Evolutionary conservation across 192 early-diverging fungal species (phyloP).

Genomic region (Backusella morwellensis): DNA sequence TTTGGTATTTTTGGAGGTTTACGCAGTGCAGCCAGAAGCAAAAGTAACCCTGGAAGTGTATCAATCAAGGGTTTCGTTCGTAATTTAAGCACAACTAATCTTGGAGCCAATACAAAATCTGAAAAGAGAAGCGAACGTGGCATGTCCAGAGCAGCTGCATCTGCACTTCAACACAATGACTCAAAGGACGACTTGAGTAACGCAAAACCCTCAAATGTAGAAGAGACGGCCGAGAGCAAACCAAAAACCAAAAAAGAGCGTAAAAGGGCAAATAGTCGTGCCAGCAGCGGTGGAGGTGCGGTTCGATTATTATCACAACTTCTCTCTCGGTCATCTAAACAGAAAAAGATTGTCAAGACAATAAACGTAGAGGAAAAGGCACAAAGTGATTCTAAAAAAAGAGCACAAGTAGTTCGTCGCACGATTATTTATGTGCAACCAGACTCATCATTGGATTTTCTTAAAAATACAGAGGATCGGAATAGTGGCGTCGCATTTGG

Average conservation of each 20-base stretch:
- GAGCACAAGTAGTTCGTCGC: slow-evolving; percentile 30
- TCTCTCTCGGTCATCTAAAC: neutral
- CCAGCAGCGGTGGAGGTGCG: neutral
- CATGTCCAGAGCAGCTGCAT: neutral
- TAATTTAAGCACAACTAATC: neutral
- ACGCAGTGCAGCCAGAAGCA: neutral
- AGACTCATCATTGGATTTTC: slow-evolving; percentile 4
- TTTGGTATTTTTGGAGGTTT: slow-evolving; percentile 1
- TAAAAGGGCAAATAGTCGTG: neutral
- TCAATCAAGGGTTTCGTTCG: neutral
- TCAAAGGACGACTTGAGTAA: neutral
- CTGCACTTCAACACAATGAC: neutral
- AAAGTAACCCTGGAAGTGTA: neutral
- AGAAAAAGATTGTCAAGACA: neutral
- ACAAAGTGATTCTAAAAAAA: neutral
- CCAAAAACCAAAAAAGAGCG: neutral
- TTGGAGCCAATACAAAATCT: neutral
- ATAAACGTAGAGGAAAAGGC: slow-evolving; percentile 4
- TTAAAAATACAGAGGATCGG: neutral
- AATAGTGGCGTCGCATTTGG: neutral
- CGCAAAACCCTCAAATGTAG: neutral
- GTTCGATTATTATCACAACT: slow-evolving; percentile 1
- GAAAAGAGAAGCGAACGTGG: neutral
- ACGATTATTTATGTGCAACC: slow-evolving; percentile 36
- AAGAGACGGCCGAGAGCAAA: neutral